These are phyloP conservation scores for Oidiodendron maius DNA, from an alignment of 495 filamentous ascomycete genomes.

Conservation along the genomic window DNA sequence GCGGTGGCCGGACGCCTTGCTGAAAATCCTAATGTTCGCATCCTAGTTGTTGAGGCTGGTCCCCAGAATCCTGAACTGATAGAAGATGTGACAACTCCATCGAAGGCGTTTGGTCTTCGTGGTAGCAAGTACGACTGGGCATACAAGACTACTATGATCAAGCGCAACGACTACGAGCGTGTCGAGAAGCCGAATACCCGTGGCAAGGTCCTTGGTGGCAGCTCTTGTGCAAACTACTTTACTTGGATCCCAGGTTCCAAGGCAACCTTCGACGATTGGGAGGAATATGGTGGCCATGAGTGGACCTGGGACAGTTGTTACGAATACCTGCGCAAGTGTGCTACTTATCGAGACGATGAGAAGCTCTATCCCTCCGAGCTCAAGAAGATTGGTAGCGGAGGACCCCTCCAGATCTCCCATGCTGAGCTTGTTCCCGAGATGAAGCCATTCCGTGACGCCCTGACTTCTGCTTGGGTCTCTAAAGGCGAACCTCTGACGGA, in stretches of 20 bases:
- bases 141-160: conserved; percentile 59
- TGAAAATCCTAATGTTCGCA: conserved; percentile 34
- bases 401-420: conserved; percentile 47
- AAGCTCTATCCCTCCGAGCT: conserved; percentile 31
- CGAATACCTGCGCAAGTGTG: conserved; percentile 45
- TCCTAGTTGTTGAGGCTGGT: conserved; percentile 51
- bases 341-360: conserved; percentile 44
- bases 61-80: conserved; percentile 36
- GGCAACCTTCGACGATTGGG: conserved; percentile 36
- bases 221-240: conserved; percentile 43
- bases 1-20: conserved; percentile 57
- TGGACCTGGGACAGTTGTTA: conserved; percentile 38
- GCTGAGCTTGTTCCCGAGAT: conserved; percentile 49
- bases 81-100: conserved; percentile 38
- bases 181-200: conserved; percentile 57
- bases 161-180: conserved; percentile 53
- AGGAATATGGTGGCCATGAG: conserved; percentile 24
- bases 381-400: conserved; percentile 30
- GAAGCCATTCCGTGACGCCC: conserved; percentile 46
- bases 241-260: conserved; percentile 31
- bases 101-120: conserved; percentile 35
- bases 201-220: conserved; percentile 49
- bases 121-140: conserved; percentile 52
- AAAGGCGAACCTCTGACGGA: conserved; percentile 45
- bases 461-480: conserved; percentile 50